phyloP scores from a whole-genome alignment of 495 filamentous ascomycete genomes.

The Lophiostoma macrostomum region DNA sequence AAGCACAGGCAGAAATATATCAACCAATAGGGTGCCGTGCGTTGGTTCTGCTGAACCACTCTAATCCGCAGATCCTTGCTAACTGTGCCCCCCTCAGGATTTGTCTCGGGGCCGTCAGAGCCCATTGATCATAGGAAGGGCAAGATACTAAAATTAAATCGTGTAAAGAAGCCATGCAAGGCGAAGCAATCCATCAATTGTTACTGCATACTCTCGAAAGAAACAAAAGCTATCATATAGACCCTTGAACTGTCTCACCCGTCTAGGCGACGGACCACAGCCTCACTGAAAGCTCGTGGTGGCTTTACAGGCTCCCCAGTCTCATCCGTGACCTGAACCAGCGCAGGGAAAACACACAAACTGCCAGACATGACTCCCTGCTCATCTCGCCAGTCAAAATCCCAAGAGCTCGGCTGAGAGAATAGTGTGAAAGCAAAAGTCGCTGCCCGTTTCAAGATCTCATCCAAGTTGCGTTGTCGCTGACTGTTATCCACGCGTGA shows the following conservation, averaged over 20 bases:
- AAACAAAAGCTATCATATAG: neutral
- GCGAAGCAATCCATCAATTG: neutral
- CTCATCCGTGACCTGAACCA: constrained; percentile 38
- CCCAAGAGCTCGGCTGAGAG: constrained; percentile 38
- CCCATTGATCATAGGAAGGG: no score
- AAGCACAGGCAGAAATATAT: no score
- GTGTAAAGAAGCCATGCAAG: no score
- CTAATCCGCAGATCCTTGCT: no score
- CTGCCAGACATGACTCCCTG: constrained; percentile 25
- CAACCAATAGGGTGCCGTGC: no score
- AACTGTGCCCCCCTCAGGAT: no score
- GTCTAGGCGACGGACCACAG: constrained; percentile 32
- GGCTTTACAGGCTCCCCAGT: constrained; percentile 23
- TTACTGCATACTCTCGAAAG: neutral
- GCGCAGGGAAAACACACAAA: constrained; percentile 40
- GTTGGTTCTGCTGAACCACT: no score
- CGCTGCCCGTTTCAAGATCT: constrained; percentile 39
- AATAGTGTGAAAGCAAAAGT: constrained; percentile 42
- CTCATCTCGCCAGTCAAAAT: constrained; percentile 37
- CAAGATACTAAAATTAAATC: no score
- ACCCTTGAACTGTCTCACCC: constrained; percentile 18
- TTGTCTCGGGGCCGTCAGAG: no score
- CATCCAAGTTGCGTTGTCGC: constrained; percentile 37
- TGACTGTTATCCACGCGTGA: constrained; percentile 24
- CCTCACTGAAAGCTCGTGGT: constrained; percentile 35